These are phyloP conservation scores for Cornus suecica DNA, from an alignment of 148 eudicot genomes.

Conservation along the genomic window DNA sequence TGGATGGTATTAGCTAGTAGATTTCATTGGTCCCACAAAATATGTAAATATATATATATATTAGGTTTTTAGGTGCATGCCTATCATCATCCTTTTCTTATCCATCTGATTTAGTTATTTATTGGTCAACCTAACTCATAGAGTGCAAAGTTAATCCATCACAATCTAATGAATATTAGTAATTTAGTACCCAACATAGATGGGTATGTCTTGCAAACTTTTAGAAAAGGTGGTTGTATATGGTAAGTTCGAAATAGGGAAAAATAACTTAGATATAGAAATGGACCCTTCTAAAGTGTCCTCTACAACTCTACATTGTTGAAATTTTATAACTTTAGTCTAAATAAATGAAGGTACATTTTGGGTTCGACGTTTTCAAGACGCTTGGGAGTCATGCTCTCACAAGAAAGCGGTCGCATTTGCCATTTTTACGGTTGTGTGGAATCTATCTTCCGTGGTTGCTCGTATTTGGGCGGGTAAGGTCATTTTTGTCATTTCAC, in stretches of 20 bases:
- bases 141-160: no score
- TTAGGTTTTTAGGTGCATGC: no score
- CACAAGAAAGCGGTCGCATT: constrained; percentile 77
- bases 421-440: constrained; percentile 53
- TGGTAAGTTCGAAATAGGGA: no score
- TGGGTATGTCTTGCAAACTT: no score
- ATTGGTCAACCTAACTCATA: neutral
- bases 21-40: neutral
- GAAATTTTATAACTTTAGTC: no score
- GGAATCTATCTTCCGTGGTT: constrained; percentile 60
- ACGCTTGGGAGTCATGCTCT: constrained; percentile 74
- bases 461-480: constrained; percentile 84
- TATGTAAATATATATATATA: neutral
- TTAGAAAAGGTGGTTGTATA: no score
- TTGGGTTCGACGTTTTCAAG: constrained; percentile 62
- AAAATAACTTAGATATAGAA: no score
- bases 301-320: no score
- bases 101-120: neutral
- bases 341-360: constrained; percentile 39
- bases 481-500: neutral
- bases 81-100: neutral
- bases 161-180: no score
- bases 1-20: constrained; percentile 1
- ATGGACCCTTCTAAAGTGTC: no score
- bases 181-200: no score